Evolutionary conservation across 192 early-diverging fungal species (phyloP).

Genomic region (Coemansia sp.): DNA sequence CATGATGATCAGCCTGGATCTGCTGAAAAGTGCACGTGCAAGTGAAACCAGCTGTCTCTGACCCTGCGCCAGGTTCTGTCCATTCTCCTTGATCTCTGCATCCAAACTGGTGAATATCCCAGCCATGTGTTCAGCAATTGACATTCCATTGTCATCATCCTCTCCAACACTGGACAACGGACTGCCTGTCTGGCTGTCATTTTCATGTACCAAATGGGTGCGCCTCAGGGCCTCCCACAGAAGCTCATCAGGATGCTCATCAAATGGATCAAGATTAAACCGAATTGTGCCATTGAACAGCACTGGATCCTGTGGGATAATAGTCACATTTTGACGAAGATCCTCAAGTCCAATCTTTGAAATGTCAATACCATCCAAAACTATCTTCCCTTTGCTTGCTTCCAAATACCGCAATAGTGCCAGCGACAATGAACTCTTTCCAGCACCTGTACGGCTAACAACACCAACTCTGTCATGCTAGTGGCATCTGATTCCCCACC

Average conservation of each 20-base stretch:
- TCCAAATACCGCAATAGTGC: conserved; percentile 74
- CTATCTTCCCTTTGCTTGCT: conserved; percentile 59
- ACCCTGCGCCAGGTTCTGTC: too few relatives aligned
- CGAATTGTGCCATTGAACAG: conserved; percentile 69
- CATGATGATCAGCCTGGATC: conserved; percentile 66
- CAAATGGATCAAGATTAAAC: conserved; percentile 82
- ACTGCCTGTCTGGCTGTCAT: too few relatives aligned
- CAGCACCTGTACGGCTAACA: conserved; percentile 82
- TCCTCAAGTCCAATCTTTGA: conserved; percentile 67
- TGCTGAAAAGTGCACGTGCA: conserved; percentile 72
- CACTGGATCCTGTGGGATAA: conserved; percentile 87
- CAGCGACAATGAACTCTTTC: conserved; percentile 67
- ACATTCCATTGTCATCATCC: background rate
- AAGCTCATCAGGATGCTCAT: conserved; percentile 66
- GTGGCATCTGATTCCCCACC: too few relatives aligned
- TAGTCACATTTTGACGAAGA: conserved; percentile 68
- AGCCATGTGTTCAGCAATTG: conserved; percentile 2
- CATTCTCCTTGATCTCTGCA: too few relatives aligned
- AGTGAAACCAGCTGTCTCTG: too few relatives aligned
- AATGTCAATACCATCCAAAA: conserved; percentile 76
- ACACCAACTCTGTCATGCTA: conserved; percentile 77
- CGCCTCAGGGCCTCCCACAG: too few relatives aligned
- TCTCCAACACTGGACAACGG: too few relatives aligned
- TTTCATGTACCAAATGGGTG: too few relatives aligned
- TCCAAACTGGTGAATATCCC: conserved; percentile 10